Conservation (phyloP, 345 rosid genomes). For the Brassica rapa region DNA sequence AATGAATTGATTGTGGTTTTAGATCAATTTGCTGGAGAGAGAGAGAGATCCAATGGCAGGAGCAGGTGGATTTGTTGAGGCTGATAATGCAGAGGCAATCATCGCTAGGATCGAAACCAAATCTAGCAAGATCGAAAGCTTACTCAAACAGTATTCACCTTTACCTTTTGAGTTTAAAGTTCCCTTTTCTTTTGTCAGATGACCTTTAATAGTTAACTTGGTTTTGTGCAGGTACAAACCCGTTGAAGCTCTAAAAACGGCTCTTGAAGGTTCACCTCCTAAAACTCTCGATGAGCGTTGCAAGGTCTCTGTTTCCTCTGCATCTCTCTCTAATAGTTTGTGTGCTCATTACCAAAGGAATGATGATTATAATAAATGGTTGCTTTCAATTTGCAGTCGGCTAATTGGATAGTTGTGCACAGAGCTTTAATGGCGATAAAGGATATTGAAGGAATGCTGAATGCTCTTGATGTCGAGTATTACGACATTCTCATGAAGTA, state of each 20-base stretch:
- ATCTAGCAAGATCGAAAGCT: conserved; percentile 85
- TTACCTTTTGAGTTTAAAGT: not conserved
- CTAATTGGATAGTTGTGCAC: conserved; percentile 89
- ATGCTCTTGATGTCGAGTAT: conserved; percentile 85
- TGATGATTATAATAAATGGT: not conserved
- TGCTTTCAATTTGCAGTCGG: conserved; percentile 52
- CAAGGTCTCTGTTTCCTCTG: conserved; percentile 57
- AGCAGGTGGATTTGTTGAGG: conserved; percentile 58
- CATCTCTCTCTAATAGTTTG: not conserved
- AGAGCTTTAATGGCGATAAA: conserved; percentile 91
- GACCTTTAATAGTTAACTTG: not conserved
- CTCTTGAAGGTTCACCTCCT: conserved; percentile 89
- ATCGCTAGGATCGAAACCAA: conserved; percentile 88
- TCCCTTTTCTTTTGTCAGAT: conserved; percentile 15
- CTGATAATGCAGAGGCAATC: conserved; percentile 92
- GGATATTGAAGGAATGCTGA: conserved; percentile 79
- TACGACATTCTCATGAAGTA: conserved; percentile 95
- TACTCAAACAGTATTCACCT: conserved; percentile 68
- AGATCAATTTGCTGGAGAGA: not conserved
- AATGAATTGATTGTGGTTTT: conserved; percentile 8
- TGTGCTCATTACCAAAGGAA: not conserved
- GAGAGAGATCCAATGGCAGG: conserved; percentile 19
- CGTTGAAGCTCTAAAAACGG: conserved; percentile 87
- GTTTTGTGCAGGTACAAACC: conserved; percentile 40
- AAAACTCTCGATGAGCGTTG: conserved; percentile 83